A percentile compares a stretch with the other conserved stretches of the same genome.
phyloP scores from a whole-genome alignment of 1,139 yeast species.

The Yamadazyma diospyri region DNA sequence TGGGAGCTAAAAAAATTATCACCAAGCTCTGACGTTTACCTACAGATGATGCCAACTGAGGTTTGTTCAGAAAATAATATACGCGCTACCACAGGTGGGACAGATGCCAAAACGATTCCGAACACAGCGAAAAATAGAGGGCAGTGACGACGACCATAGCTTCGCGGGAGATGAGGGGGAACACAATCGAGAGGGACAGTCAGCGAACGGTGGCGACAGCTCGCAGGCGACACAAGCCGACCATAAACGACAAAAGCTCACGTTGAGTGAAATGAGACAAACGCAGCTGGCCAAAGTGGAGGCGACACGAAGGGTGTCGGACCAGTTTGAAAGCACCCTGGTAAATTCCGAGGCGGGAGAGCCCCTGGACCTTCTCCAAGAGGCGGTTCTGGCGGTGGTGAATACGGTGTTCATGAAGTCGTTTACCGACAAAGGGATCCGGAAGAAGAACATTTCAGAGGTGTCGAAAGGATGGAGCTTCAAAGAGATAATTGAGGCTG shows the following conservation, averaged over 20 bases:
- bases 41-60: too few relatives aligned
- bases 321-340: background rate
- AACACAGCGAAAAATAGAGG: too few relatives aligned
- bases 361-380: background rate
- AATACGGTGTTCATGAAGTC: slow-evolving; percentile 5
- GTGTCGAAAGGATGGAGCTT: slow-evolving; percentile 1
- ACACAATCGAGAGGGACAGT: background rate
- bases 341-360: background rate
- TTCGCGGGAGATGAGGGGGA: background rate
- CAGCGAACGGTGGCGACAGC: background rate
- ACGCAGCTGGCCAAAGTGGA: background rate
- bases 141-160: background rate
- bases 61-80: too few relatives aligned
- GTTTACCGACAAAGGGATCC: slow-evolving; percentile 5
- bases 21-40: too few relatives aligned
- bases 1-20: too few relatives aligned
- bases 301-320: background rate
- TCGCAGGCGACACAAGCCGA: background rate
- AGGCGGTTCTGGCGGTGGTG: slow-evolving; percentile 1
- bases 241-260: slow-evolving; percentile 5
- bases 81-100: too few relatives aligned
- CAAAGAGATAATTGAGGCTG: slow-evolving; percentile 1
- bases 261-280: slow-evolving; percentile 1
- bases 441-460: slow-evolving; percentile 23
- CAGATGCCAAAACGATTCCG: too few relatives aligned